Evolutionary conservation across 768 basidiomycete species (phyloP), one percentile per base, ranked within the genome.

Genomic region (Leucocoprinus sp.): DNA sequence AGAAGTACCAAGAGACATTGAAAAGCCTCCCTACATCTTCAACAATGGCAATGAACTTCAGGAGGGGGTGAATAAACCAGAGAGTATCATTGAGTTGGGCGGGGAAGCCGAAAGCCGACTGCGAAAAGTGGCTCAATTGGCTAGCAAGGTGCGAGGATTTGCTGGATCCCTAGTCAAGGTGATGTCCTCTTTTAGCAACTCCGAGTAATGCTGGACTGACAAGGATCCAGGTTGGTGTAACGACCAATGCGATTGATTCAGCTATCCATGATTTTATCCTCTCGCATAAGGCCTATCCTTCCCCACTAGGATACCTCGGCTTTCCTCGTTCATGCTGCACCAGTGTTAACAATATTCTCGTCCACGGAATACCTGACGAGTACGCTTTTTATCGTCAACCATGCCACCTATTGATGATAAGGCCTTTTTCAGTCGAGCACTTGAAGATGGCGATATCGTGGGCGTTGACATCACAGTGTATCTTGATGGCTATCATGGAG

Each of bases 331-430:
- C 86, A 15, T 83, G 84, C 55, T 90, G 87, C 57, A 90, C 87
- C 9, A 92, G 91, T 51, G 70, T 93, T 44, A 96, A 96, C 57
- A 95, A 95, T 53, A 66, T 95, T 26, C 72, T 92, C 37, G 75
- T 74, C 8, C 91, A 96, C 57, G 93, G 92, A 0, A 92, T 96
- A 46, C 93, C 93, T 22, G 90, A 95, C 65, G 76, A 87, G 90
- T 92, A 52, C 53, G 76, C 15, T 17, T n/a, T 14, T 37, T 37
- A 2, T 8, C 9, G 5, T 27, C 8, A 5, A n/a, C 2, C 5
- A 14, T 11, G n/a, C 7, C 3, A 18, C 15, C 11, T 27, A 3
- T 8, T 26, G 24, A 41, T 15, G 6, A 21, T 21, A 19, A 26
- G 21, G 44, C 29, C 37, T 31, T 36, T 19, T 43, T 8, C 52